phyloP scores from a whole-genome alignment of 257 asterid species.

The Rehmannia glutinosa region DNA sequence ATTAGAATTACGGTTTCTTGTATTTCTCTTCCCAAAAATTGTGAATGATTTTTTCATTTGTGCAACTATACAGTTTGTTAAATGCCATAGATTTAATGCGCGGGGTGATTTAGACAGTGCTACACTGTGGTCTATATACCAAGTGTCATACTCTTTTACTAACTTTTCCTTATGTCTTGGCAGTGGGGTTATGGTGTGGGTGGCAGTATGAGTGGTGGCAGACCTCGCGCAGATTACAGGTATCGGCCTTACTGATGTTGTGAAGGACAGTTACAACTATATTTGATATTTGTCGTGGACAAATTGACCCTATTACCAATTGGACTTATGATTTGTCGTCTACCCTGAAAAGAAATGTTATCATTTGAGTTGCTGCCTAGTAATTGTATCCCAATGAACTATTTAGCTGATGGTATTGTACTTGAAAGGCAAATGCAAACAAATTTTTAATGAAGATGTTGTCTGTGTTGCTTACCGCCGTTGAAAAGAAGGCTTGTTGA shows the following conservation, averaged over 20 bases:
- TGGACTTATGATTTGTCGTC: not conserved
- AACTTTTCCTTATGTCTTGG: conserved; percentile 13
- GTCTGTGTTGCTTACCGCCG: not conserved
- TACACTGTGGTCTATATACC: not conserved
- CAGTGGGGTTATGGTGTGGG: conserved; percentile 97
- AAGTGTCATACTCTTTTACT: not conserved
- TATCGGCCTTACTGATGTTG: conserved; percentile 70
- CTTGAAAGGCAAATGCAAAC: not conserved
- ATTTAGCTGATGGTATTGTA: not conserved
- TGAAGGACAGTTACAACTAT: not conserved
- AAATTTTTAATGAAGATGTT: not conserved
- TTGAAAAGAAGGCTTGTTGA: too few relatives aligned
- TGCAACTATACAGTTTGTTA: not conserved
- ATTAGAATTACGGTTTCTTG: not conserved
- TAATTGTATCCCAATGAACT: not conserved
- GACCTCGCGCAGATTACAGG: conserved; percentile 85
- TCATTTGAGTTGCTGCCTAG: not conserved
- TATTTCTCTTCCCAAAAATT: not conserved
- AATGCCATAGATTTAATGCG: too few relatives aligned
- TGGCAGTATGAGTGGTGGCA: conserved; percentile 58
- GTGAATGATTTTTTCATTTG: not conserved
- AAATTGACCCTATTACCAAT: too few relatives aligned
- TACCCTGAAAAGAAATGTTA: conserved; percentile 6
- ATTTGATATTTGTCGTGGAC: too few relatives aligned
- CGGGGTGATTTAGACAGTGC: too few relatives aligned